These are phyloP conservation scores for Triticum turgidum DNA, from an alignment of 176 grass and related monocot genomes.

Conservation along the genomic window DNA sequence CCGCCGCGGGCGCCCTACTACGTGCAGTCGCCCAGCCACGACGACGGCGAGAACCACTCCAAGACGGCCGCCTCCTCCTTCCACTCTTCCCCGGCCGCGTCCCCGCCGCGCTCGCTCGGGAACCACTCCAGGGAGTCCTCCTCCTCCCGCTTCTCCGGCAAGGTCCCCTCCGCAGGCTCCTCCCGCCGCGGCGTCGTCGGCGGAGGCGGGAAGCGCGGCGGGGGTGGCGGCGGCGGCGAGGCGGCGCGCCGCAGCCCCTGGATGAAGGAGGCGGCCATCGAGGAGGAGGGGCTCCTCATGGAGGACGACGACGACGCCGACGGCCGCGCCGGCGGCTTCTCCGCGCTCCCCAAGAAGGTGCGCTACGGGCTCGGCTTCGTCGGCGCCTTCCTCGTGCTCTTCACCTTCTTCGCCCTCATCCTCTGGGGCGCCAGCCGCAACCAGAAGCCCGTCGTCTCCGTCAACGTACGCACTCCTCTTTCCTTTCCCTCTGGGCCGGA, in stretches of 20 bases:
- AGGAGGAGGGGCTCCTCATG: slow-evolving; percentile 76
- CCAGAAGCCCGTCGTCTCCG: slow-evolving; percentile 61
- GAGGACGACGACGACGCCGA: slow-evolving; percentile 35
- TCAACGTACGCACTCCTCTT: slow-evolving; percentile 33
- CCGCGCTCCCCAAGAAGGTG: slow-evolving; percentile 34
- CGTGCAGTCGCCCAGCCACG: slow-evolving; percentile 87
- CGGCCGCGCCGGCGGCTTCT: not conserved
- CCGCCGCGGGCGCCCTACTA: slow-evolving; percentile 68
- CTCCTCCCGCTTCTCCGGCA: slow-evolving; percentile 69
- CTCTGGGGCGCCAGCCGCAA: slow-evolving; percentile 82
- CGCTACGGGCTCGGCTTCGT: slow-evolving; percentile 62
- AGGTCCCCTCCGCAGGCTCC: slow-evolving; percentile 28
- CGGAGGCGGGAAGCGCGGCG: not conserved
- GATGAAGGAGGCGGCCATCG: slow-evolving; percentile 61
- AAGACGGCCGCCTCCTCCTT: slow-evolving; percentile 58
- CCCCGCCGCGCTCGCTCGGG: slow-evolving; percentile 60
- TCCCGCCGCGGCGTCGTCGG: not conserved
- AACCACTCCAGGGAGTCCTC: slow-evolving; percentile 64
- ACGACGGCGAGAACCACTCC: slow-evolving; percentile 58
- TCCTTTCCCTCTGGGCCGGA: not conserved
- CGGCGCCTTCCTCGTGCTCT: slow-evolving; percentile 63
- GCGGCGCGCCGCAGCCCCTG: not conserved
- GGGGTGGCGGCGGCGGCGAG: not conserved
- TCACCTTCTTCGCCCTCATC: slow-evolving; percentile 93
- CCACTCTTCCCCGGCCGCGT: slow-evolving; percentile 68